Evolutionary conservation across 2,329 filamentous ascomycete genomes (phyloP).

Genomic region (Botrytis sinoallii): DNA sequence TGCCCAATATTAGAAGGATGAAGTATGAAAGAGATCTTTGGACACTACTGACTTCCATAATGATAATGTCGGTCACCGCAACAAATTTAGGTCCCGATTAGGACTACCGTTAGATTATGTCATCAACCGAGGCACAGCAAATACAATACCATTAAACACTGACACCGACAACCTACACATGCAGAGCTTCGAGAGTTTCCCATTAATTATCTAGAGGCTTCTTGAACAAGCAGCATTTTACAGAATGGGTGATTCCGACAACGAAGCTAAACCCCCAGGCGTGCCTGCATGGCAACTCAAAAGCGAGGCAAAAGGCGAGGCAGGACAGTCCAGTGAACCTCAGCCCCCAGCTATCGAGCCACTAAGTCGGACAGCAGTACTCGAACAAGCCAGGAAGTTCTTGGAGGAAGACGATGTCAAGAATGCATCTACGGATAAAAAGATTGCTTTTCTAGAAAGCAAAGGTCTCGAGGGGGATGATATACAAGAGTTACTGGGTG

Average conservation of each 20-base stretch:
- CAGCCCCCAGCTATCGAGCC: constrained; percentile 16
- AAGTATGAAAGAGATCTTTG: not conserved
- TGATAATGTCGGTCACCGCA: not conserved
- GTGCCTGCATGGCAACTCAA: constrained; percentile 33
- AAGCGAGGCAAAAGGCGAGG: not conserved
- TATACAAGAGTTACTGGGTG: constrained; percentile 63
- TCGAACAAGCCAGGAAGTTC: constrained; percentile 72
- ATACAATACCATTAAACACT: not conserved
- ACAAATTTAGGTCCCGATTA: not conserved
- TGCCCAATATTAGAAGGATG: not conserved
- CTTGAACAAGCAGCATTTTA: constrained; percentile 3
- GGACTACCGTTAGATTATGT: constrained; percentile 22
- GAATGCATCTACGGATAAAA: constrained; percentile 66
- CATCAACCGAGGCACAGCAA: constrained; percentile 22
- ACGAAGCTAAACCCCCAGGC: constrained; percentile 22
- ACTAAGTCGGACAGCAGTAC: constrained; percentile 35
- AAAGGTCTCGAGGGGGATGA: constrained; percentile 70
- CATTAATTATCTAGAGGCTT: not conserved
- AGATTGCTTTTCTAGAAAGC: constrained; percentile 70
- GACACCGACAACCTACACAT: constrained; percentile 12
- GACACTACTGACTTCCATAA: not conserved
- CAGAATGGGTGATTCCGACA: constrained; percentile 35
- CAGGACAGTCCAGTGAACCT: not conserved
- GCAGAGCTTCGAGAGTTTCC: not conserved
- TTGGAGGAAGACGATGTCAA: constrained; percentile 71